A percentile compares a stretch with the other conserved stretches of the same genome.
These are phyloP conservation scores for Schwanniomyces yamadae DNA, from an alignment of 805 yeast genomes.

Conservation along the genomic window DNA sequence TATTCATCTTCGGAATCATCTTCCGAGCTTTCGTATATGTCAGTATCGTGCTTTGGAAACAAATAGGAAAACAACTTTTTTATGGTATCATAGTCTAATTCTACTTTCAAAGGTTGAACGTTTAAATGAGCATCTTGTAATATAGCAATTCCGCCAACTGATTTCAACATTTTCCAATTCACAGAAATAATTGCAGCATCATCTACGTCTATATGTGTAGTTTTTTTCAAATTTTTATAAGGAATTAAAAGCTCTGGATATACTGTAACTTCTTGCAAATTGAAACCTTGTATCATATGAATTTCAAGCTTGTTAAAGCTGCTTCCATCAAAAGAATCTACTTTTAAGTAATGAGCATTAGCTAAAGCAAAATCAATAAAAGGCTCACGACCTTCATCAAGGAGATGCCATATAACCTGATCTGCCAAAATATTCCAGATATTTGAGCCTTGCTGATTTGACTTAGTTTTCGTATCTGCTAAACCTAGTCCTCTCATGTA, in stretches of 20 bases:
- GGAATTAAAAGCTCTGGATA: conserved; percentile 75
- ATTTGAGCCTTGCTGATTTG: conserved; percentile 19
- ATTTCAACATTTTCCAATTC: conserved; percentile 76
- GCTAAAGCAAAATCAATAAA: conserved; percentile 71
- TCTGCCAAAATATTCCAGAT: conserved; percentile 47
- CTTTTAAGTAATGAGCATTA: conserved; percentile 56
- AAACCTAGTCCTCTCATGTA: conserved; percentile 32
- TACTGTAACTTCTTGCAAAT: conserved; percentile 52
- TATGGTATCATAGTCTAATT: conserved; percentile 71
- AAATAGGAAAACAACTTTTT: conserved; percentile 61
- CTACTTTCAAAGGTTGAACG: conserved; percentile 66
- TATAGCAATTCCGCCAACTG: conserved; percentile 90
- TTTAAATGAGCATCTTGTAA: conserved; percentile 60
- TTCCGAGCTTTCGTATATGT: conserved; percentile 9
- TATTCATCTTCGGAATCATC: conserved; percentile 4
- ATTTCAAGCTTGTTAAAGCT: conserved; percentile 61
- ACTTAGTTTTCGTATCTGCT: conserved; percentile 14
- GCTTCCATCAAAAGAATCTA: conserved; percentile 65
- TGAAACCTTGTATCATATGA: conserved; percentile 65
- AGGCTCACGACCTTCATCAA: conserved; percentile 58
- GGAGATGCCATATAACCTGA: conserved; percentile 67
- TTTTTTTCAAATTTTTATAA: conserved; percentile 16
- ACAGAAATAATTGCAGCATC: conserved; percentile 26
- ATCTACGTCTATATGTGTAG: conserved; percentile 1
- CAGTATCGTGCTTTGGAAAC: conserved; percentile 54